Evolutionary conservation across 2,329 filamentous ascomycete genomes (phyloP), one percentile per base, ranked within the genome.

Genomic region (Penicillium sclerotigenum): DNA sequence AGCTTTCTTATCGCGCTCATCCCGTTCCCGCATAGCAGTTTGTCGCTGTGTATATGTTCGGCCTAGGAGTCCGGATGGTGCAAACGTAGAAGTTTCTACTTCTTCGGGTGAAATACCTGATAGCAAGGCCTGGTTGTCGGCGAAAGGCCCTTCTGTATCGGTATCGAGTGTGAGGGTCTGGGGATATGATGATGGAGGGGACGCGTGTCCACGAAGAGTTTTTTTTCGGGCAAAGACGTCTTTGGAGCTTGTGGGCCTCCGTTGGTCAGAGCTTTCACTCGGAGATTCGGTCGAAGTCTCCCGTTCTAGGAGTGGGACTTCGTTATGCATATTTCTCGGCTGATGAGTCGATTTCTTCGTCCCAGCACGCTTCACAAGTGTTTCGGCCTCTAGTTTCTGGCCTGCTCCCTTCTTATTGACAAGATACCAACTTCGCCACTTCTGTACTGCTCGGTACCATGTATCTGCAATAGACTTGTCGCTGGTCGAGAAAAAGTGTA

Each of bases 401-500:
- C 78, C 79, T 52, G 82, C 81, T 18, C 86, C 84, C 68, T 87
- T 82, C 58, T 86, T 85, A 64, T 90, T 87, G 41, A 90, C 88
- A 8, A 97, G 76, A 68, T 96, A 96, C 91, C 91, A 96, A 72
- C 90, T 95, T 56, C 93, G 84, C 92, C 92, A 97, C 37, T 77
- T 77, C 59, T 96, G 91, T 1, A 96, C 81, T 24, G 82, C 81
- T 16, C 82, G 79, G 66, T 88, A 86, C 75, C 93, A 96, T 14
- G 78, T 76, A n/a, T 82, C 80, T 0, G 89, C 90, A 1, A 86
- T 73, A 1, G 77, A 71, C 5, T 81, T 77, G 65, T 97, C 90
- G 42, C 90, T 90, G 1, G 88, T 90, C 56, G 85, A 87, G 75
- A 97, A 96, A 74, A 93, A 96, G 69, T 97, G 93, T 3, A 96